These are phyloP conservation scores for Coix lacrymajobi DNA, from an alignment of 176 grass and related monocot genomes.

Conservation along the genomic window DNA sequence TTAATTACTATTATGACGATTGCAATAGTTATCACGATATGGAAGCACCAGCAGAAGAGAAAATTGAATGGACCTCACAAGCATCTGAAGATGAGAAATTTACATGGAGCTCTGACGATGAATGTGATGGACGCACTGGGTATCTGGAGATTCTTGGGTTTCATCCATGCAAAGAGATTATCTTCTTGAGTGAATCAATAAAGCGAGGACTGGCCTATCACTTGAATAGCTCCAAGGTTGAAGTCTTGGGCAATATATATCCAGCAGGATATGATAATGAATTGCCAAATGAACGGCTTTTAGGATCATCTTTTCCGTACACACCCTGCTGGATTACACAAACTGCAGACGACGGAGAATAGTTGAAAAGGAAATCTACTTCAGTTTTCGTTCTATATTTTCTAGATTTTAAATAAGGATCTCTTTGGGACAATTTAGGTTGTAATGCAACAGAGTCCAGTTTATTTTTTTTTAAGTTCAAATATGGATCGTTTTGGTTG, in stretches of 20 bases:
- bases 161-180: conserved; percentile 2
- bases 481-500: no score
- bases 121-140: no score
- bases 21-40: neutral
- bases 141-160: neutral
- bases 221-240: neutral
- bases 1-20: neutral
- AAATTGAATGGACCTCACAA: neutral
- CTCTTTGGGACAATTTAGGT: no score
- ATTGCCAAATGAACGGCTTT: neutral
- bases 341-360: neutral
- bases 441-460: no score
- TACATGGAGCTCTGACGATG: neutral
- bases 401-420: no score
- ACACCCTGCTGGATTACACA: neutral
- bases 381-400: no score
- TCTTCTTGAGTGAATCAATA: neutral
- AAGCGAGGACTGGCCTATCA: neutral
- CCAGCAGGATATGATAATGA: neutral
- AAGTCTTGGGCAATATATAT: neutral
- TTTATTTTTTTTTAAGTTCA: no score
- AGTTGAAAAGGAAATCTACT: neutral
- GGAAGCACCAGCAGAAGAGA: neutral
- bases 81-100: neutral
- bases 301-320: neutral